Evolutionary conservation across 805 yeast species (phyloP), one percentile per base, ranked within the genome.

Genomic region (Candida hispaniensis): DNA sequence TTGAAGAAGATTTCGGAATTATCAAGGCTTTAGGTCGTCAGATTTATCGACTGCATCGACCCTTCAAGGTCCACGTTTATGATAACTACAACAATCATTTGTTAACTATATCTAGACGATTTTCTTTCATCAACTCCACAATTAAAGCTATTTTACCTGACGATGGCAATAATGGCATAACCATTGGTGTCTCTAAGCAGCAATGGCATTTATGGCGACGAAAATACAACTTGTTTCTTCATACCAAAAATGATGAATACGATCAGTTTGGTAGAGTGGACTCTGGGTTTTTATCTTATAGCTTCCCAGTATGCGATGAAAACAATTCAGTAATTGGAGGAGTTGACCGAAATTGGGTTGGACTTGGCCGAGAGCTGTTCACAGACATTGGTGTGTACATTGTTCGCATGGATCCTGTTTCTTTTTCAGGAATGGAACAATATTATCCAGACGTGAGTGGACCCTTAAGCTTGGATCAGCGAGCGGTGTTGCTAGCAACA

Each of bases 181-280:
- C 73, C 4, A 60, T 91, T 12, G 97, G 97, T 1, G 96, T 88
- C 53, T 70, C 82, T 16, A 73, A 79, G 4, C 98, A 91, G 56
- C 75, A 79, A 44, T 91, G 95, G 95, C 97, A 91, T 60, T 62
- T 78, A 25, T 86, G 95, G 94, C 69, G 97, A 52, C 65, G 98
- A 40, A 60, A 78, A 30, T 91, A 91, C 56, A 82, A 86, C 49
- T 60, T 91, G 47, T 91, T 81, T 54, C 64, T 33, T 41, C 44
- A 7, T 16, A 47, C 47, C 19, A 42, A 44, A 13, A 52, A 61
- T 5, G 63, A 64, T 15, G 64, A 59, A 12, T 78, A 70, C 52
- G 66, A 69, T 16, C 97, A 91, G 54, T 91, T 76, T 61, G 96
- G 95, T 16, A 67, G 64, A 7, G 76, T 91, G 26, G 95, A 91